Evolutionary conservation across 306 rosid genomes (phyloP).

Genomic region (Cicer bijugum): DNA sequence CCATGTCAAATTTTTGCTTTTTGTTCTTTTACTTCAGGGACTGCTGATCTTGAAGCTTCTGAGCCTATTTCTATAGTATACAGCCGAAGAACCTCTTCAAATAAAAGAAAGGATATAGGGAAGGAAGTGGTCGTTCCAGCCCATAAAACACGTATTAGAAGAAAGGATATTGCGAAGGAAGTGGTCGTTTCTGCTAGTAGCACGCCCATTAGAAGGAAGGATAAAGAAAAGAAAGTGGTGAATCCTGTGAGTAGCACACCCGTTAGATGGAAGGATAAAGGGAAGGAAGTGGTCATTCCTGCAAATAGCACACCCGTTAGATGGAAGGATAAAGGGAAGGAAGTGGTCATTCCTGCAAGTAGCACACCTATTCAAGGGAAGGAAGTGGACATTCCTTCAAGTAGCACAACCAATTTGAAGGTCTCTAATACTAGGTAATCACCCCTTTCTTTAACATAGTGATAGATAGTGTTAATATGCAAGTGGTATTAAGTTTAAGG

Average conservation of each 20-base stretch:
- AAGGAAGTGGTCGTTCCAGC: neutral
- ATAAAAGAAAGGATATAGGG: conserved; percentile 37
- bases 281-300: conserved; percentile 30
- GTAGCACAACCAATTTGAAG: conserved; percentile 43
- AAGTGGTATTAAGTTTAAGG: neutral
- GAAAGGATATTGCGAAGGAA: neutral
- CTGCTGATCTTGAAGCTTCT: conserved; percentile 41
- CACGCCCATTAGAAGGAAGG: neutral
- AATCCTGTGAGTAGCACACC: conserved; percentile 29
- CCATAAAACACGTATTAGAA: neutral
- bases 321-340: conserved; percentile 42
- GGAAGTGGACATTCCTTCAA: conserved; percentile 42
- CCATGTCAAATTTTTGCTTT: neutral
- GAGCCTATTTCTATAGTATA: conserved; percentile 55
- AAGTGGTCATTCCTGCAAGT: conserved; percentile 39
- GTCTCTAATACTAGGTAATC: conserved; percentile 49
- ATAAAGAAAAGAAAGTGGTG: no score
- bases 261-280: conserved; percentile 6
- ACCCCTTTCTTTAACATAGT: neutral
- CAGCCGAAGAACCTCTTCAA: conserved; percentile 44
- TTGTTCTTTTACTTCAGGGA: conserved; percentile 40
- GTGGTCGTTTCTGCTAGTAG: conserved; percentile 20
- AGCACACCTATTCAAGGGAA: conserved; percentile 46
- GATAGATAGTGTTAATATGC: neutral
- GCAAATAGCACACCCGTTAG: conserved; percentile 37